A percentile compares a stretch with the other conserved stretches of the same genome.
Conservation (phyloP, 2,329 filamentous ascomycete genomes). For the Claviceps digitariae region DNA sequence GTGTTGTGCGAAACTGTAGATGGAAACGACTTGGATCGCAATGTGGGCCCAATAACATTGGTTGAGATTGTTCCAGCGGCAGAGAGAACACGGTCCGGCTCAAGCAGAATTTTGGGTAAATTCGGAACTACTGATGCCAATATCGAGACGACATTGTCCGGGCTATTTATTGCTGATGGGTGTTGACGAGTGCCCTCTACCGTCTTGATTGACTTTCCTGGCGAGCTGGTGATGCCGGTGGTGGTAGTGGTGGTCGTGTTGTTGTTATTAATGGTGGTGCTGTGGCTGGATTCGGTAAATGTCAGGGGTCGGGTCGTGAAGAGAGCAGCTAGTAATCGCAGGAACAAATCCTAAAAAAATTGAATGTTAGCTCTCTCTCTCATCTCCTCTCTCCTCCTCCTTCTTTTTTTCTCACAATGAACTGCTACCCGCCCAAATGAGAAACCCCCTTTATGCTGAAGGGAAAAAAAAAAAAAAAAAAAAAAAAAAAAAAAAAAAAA, state of each 20-base stretch:
- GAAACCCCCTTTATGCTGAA: no score
- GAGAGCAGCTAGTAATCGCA: conserved; percentile 77
- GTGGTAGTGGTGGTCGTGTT: conserved; percentile 11
- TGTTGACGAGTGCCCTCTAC: conserved; percentile 21
- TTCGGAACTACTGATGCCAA: conserved; percentile 67
- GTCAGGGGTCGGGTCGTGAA: conserved; percentile 79
- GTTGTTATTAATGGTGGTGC: background rate
- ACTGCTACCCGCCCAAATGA: no score
- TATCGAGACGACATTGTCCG: conserved; percentile 68
- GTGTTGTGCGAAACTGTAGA: conserved; percentile 64
- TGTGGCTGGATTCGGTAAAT: conserved; percentile 42
- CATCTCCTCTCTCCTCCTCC: background rate
- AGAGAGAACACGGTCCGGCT: conserved; percentile 67
- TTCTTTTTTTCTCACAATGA: background rate
- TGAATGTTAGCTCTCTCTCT: background rate
- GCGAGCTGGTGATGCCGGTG: background rate
- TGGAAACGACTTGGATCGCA: conserved; percentile 77
- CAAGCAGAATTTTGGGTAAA: conserved; percentile 69
- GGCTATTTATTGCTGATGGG: conserved; percentile 19
- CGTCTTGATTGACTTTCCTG: conserved; percentile 24
- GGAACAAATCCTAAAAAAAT: conserved; percentile 63
- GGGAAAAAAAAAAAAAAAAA: background rate
- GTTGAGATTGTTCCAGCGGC: conserved; percentile 71
- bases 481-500: background rate
- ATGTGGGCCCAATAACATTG: conserved; percentile 66